These are phyloP conservation scores for Cladophialophora bantiana DNA, from an alignment of 2,329 filamentous ascomycete species.

Conservation along the genomic window DNA sequence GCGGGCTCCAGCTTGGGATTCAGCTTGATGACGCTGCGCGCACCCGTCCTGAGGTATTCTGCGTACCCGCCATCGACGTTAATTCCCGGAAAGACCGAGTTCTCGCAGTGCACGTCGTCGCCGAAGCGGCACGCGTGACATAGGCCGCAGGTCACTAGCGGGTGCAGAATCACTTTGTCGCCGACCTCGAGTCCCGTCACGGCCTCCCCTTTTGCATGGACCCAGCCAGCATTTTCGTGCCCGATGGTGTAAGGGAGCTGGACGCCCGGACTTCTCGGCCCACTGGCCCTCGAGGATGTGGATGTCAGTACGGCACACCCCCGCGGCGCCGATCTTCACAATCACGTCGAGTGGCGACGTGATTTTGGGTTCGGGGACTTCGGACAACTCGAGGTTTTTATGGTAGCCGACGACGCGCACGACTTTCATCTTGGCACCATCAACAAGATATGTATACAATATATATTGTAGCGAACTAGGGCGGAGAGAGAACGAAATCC, in stretches of 20 bases:
- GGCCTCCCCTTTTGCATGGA: slow-evolving; percentile 18
- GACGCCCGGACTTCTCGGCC: slow-evolving; percentile 27
- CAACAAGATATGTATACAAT: neutral
- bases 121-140: slow-evolving; percentile 29
- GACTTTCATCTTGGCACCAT: slow-evolving; percentile 25
- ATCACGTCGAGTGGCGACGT: slow-evolving; percentile 31
- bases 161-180: slow-evolving; percentile 32
- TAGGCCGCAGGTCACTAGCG: slow-evolving; percentile 28
- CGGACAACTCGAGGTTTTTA: slow-evolving; percentile 24
- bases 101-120: slow-evolving; percentile 32
- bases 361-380: slow-evolving; percentile 23
- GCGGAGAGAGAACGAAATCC: no score
- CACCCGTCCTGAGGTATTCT: slow-evolving; percentile 26
- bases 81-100: slow-evolving; percentile 24
- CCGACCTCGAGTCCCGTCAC: slow-evolving; percentile 18
- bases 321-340: slow-evolving; percentile 32
- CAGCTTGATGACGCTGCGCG: slow-evolving; percentile 30
- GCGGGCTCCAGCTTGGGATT: slow-evolving; percentile 24
- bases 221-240: slow-evolving; percentile 31
- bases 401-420: slow-evolving; percentile 32
- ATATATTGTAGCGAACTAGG: no score
- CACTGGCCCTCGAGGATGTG: slow-evolving; percentile 34
- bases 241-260: slow-evolving; percentile 32
- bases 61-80: slow-evolving; percentile 29
- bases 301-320: slow-evolving; percentile 31